Percentiles rank a stretch among this genome's conserved stretches.
Conservation (phyloP, 345 rosid species). For the Eucalyptus brandiana region DNA sequence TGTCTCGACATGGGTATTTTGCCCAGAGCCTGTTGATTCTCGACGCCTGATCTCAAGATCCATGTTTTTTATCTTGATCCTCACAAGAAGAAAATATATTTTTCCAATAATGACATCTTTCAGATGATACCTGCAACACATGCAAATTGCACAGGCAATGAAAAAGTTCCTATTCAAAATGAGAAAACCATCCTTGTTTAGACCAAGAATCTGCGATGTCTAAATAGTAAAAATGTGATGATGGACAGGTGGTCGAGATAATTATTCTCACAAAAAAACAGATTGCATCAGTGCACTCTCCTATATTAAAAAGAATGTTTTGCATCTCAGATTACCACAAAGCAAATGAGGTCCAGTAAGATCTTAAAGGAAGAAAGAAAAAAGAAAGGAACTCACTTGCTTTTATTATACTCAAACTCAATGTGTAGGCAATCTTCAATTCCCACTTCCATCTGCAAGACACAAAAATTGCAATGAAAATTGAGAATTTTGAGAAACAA, state of each 20-base stretch:
- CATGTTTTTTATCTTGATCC: constrained; percentile 98
- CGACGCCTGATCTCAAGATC: constrained; percentile 97
- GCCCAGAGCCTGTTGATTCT: constrained; percentile 96
- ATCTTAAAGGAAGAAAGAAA: not conserved
- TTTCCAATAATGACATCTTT: constrained; percentile 97
- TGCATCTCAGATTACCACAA: not conserved
- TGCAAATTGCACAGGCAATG: not conserved
- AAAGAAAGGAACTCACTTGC: constrained; percentile 56
- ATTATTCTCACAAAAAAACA: not conserved
- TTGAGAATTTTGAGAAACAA: not conserved
- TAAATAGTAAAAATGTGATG: not conserved
- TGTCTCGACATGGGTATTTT: constrained; percentile 95
- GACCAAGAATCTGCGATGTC: not conserved
- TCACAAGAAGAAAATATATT: constrained; percentile 94
- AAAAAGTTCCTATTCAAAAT: not conserved
- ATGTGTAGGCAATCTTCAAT: constrained; percentile 97
- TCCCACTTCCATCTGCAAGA: constrained; percentile 97
- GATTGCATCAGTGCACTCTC: not conserved
- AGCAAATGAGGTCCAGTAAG: not conserved
- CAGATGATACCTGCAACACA: constrained; percentile 68
- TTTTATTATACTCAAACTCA: constrained; percentile 97
- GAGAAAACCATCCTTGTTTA: not conserved
- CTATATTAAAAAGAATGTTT: not conserved
- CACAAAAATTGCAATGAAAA: not conserved
- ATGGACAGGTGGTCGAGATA: not conserved